Evolutionary conservation across 2,329 filamentous ascomycete species (phyloP).

Genomic region (Juglanconis sp.): DNA sequence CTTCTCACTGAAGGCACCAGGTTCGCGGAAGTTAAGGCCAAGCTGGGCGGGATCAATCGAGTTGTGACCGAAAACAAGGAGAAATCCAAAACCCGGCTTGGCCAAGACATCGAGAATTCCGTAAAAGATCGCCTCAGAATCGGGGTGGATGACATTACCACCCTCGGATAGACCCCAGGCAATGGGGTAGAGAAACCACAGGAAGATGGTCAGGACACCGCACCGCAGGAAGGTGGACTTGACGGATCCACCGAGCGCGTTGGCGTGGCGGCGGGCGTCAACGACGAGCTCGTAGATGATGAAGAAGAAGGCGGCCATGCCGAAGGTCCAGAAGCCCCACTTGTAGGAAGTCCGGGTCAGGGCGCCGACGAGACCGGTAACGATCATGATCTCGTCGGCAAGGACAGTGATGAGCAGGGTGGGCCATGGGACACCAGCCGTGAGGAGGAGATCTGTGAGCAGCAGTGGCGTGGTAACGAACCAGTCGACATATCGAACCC

Average conservation of each 20-base stretch:
- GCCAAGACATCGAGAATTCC: constrained; percentile 63
- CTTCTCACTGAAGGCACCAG: neutral
- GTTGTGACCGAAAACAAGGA: constrained; percentile 61
- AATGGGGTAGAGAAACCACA: constrained; percentile 65
- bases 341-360: constrained; percentile 62
- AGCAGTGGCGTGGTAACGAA: constrained; percentile 62
- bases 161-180: constrained; percentile 63
- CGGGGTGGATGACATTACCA: constrained; percentile 62
- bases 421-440: constrained; percentile 61
- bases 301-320: constrained; percentile 52
- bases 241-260: constrained; percentile 50
- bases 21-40: constrained; percentile 43
- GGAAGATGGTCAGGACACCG: constrained; percentile 54
- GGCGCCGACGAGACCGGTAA: constrained; percentile 64
- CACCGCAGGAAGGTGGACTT: constrained; percentile 51
- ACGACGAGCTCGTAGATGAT: constrained; percentile 58
- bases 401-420: constrained; percentile 61
- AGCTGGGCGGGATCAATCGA: constrained; percentile 57
- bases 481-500: constrained; percentile 65
- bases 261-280: constrained; percentile 55
- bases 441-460: constrained; percentile 60
- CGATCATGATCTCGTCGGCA: constrained; percentile 63
- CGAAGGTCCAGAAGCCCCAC: constrained; percentile 64
- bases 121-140: constrained; percentile 67
- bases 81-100: constrained; percentile 60